These are phyloP conservation scores for Dentipellis fragilis DNA, from an alignment of 768 basidiomycete genomes.

Conservation along the genomic window DNA sequence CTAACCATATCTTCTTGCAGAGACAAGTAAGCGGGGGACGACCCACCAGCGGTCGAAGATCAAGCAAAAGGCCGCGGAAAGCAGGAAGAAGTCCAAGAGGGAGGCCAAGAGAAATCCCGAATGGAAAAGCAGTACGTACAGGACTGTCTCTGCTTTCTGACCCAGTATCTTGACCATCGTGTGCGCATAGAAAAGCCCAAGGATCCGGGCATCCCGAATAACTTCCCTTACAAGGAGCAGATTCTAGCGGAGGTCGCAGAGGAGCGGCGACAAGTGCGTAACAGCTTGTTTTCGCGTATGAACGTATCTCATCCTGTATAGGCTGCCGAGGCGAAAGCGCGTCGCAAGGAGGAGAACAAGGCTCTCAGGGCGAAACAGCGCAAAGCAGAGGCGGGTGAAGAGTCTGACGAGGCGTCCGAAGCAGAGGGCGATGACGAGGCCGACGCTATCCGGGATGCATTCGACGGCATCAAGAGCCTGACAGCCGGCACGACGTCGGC, in stretches of 20 bases:
- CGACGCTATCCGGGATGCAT: background rate
- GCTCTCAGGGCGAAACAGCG: slow-evolving; percentile 23
- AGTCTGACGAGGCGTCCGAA: slow-evolving; percentile 20
- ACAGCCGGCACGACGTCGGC: slow-evolving; percentile 1
- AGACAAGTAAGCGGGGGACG: slow-evolving; percentile 75
- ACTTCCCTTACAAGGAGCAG: slow-evolving; percentile 90
- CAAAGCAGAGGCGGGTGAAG: slow-evolving; percentile 13
- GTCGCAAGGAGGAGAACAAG: slow-evolving; percentile 56
- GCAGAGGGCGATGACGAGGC: slow-evolving; percentile 22
- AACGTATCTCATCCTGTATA: slow-evolving; percentile 18
- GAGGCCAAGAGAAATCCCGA: slow-evolving; percentile 68
- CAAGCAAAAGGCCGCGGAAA: slow-evolving; percentile 67
- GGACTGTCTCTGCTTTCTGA: slow-evolving; percentile 11
- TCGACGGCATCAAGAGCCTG: slow-evolving; percentile 37
- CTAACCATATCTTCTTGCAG: slow-evolving; percentile 28
- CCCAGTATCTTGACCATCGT: background rate
- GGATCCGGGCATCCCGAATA: slow-evolving; percentile 90
- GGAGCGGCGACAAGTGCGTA: slow-evolving; percentile 59
- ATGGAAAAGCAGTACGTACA: slow-evolving; percentile 76
- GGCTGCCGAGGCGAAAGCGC: slow-evolving; percentile 71
- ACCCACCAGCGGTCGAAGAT: slow-evolving; percentile 66
- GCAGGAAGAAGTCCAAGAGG: slow-evolving; percentile 66
- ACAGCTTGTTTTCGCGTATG: background rate
- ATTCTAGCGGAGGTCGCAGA: slow-evolving; percentile 86
- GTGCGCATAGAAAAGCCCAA: slow-evolving; percentile 55